phyloP scores from a whole-genome alignment of 2,329 filamentous ascomycete species.

The Fusarium musae region DNA sequence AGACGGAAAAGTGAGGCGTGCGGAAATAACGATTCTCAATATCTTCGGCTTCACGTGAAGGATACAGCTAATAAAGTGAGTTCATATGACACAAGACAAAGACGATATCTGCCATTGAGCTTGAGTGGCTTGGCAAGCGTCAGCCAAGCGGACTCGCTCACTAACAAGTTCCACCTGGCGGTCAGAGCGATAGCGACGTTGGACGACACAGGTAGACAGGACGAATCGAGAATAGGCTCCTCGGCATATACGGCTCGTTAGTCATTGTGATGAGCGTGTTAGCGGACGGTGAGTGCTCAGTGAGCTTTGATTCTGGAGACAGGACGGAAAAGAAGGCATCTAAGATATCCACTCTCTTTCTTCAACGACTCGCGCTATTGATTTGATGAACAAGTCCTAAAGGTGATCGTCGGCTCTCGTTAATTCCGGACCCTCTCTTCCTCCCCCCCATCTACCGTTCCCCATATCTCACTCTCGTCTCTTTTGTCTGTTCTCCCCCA shows the following conservation, averaged over 20 bases:
- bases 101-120: neutral
- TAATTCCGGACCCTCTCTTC: slow-evolving; percentile 21
- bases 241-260: slow-evolving; percentile 4
- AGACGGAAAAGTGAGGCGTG: neutral
- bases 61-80: neutral
- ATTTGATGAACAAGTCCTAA: neutral
- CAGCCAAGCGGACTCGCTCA: neutral
- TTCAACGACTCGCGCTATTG: slow-evolving; percentile 2
- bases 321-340: neutral
- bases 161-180: neutral
- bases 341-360: neutral
- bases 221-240: neutral
- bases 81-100: neutral
- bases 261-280: slow-evolving; percentile 7
- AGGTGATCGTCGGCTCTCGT: neutral
- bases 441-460: slow-evolving; percentile 11
- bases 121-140: neutral
- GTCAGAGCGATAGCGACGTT: neutral
- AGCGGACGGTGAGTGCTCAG: slow-evolving; percentile 10
- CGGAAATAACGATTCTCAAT: neutral
- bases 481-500: neutral
- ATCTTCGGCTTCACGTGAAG: neutral
- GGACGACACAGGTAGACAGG: neutral
- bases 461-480: neutral
- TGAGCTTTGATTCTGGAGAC: neutral